phyloP scores from a whole-genome alignment of 2,329 filamentous ascomycete species.

The Fonsecaea multimorphosa region DNA sequence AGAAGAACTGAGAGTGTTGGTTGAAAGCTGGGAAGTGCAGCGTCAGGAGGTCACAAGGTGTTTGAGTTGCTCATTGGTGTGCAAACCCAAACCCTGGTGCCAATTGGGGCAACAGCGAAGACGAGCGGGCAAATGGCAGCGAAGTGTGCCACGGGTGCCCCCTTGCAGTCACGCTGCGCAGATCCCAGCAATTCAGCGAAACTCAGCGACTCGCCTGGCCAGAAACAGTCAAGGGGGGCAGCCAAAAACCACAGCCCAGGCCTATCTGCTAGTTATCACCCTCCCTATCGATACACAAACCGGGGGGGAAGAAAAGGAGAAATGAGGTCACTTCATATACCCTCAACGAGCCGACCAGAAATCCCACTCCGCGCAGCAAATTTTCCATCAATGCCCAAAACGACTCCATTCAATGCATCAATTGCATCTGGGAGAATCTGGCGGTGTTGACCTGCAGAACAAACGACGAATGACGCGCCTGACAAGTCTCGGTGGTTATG shows the following conservation, averaged over 20 bases:
- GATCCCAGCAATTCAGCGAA: constrained; percentile 21
- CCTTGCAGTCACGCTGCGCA: constrained; percentile 15
- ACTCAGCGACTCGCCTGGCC: constrained; percentile 19
- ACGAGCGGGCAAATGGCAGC: constrained; percentile 6
- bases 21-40: constrained; percentile 16
- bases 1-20: constrained; percentile 13
- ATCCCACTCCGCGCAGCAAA: constrained; percentile 15
- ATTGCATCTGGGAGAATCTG: constrained; percentile 22
- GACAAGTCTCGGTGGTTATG: constrained; percentile 15
- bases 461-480: constrained; percentile 26
- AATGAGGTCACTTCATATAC: constrained; percentile 22
- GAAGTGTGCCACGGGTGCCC: constrained; percentile 8
- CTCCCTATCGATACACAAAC: constrained; percentile 36
- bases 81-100: constrained; percentile 11
- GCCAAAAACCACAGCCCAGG: constrained; percentile 8
- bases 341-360: neutral
- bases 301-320: constrained; percentile 16
- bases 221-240: constrained; percentile 16
- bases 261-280: constrained; percentile 29
- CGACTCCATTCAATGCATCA: constrained; percentile 26
- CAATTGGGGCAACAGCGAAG: constrained; percentile 17
- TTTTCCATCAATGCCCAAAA: constrained; percentile 24
- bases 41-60: constrained; percentile 37
- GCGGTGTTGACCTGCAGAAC: constrained; percentile 28
- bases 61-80: constrained; percentile 24